phyloP scores from a whole-genome alignment of 257 asterid genomes.

The Fraxinus quadrangulata region DNA sequence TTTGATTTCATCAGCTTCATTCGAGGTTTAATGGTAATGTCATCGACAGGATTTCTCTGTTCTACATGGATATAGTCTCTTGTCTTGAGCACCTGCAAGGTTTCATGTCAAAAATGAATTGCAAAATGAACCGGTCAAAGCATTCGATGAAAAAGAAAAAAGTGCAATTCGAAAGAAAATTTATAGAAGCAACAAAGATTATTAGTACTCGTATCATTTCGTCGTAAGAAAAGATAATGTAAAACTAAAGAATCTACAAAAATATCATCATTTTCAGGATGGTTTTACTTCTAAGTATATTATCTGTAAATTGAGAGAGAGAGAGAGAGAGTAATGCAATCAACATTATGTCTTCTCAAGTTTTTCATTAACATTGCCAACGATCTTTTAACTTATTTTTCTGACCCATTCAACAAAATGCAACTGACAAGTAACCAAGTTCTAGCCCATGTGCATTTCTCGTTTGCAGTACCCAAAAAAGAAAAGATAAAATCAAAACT shows the following conservation, averaged over 20 bases:
- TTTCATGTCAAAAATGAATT: neutral
- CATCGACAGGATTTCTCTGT: constrained; percentile 49
- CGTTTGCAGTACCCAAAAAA: neutral
- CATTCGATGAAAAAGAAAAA: neutral
- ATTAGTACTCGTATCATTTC: no score
- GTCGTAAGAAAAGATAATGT: neutral
- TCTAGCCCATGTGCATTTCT: neutral
- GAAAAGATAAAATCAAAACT: neutral
- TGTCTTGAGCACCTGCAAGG: constrained; percentile 67
- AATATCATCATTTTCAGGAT: no score
- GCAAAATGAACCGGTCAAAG: neutral
- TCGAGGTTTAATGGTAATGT: constrained; percentile 52
- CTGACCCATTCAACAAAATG: neutral
- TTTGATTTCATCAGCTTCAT: constrained; percentile 58
- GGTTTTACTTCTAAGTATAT: neutral
- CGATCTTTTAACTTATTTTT: no score
- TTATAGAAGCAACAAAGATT: no score
- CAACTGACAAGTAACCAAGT: neutral
- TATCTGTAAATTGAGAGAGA: no score
- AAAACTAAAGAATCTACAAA: neutral
- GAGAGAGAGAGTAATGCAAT: no score
- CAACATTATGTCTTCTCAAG: no score
- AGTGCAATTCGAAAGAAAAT: no score
- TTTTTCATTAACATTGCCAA: no score
- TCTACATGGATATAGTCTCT: constrained; percentile 74